Evolutionary conservation across 768 basidiomycete genomes (phyloP), one percentile per base, ranked within the genome.

Genomic region (Tricholoma bakamatsutake): DNA sequence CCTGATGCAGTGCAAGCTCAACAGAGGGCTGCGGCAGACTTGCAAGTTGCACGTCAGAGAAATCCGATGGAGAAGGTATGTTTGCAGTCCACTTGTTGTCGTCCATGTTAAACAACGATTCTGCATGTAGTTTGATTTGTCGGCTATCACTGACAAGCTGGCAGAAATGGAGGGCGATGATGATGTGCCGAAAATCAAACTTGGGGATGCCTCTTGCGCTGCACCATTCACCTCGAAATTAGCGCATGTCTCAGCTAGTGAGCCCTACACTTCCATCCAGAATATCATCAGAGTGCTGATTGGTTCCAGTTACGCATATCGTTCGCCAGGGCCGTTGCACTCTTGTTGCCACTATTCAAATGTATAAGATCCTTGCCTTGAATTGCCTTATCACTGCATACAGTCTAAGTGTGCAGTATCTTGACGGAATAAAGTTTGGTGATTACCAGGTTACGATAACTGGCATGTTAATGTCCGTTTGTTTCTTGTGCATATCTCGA

Each of bases 371-470:
- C 62, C 77, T 99, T 35, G 97, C 96, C 1, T 75, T 99, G 54
- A 99, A 98, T 68, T 98, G 97, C 66, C 77, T 99, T 40, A 99
- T 98, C 71, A 96, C 95, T 3, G 97, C 97, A n/a, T 98, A 96
- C 74, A 95, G 92, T 68, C 77, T 98, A 58, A 94, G 91, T 62
- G 97, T 98, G 30, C 95, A 96, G 69, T 98, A 99, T 66, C 78
- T 99, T 2, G 96, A 98, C 60, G 97, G 97, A 17, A 98, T 99
- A 80, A 98, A 98, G 71, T 98, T 95, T 70, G 97, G 97, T 12
- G 97, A 99, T 68, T 99, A 99, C 68, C 96, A 99, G 67, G 88
- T 97, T 33, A 98, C 96, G 1, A 85, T 99, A 57, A 97, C 91
- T 1, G 97, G 97, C 18, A 88, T 93, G 80, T 76, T 98, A 66